Evolutionary conservation across 2,329 filamentous ascomycete genomes (phyloP).

Genomic region (Fusarium chlamydosporum): DNA sequence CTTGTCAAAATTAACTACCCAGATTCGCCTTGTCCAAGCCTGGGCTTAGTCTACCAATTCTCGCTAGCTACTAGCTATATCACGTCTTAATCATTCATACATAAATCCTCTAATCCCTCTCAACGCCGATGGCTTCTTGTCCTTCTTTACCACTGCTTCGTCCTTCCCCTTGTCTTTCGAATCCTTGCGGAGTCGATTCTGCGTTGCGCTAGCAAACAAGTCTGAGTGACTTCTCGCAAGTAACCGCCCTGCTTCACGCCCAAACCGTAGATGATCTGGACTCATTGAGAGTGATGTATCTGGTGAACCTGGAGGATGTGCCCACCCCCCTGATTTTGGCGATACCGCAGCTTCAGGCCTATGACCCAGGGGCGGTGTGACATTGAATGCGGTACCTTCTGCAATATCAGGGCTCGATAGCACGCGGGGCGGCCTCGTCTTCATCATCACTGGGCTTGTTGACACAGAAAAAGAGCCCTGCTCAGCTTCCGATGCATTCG

Average conservation of each 20-base stretch:
- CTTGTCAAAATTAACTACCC: not conserved
- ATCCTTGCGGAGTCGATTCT: slow-evolving; percentile 64
- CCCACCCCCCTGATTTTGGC: slow-evolving; percentile 50
- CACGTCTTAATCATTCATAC: slow-evolving; percentile 42
- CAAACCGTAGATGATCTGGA: slow-evolving; percentile 61
- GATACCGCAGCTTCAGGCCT: slow-evolving; percentile 50
- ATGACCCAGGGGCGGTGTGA: slow-evolving; percentile 60
- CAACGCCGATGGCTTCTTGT: slow-evolving; percentile 57
- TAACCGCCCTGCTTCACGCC: slow-evolving; percentile 57
- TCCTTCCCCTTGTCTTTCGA: slow-evolving; percentile 63
- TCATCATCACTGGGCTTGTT: slow-evolving; percentile 57
- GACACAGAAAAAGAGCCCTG: slow-evolving; percentile 57
- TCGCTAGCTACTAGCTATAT: slow-evolving; percentile 7
- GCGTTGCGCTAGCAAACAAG: slow-evolving; percentile 59
- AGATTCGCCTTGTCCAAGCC: slow-evolving; percentile 6
- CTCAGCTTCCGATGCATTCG: slow-evolving; percentile 48
- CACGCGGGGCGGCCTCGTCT: slow-evolving; percentile 57
- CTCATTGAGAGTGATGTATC: slow-evolving; percentile 54
- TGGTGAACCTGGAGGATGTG: slow-evolving; percentile 58
- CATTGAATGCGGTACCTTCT: slow-evolving; percentile 61
- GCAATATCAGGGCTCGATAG: slow-evolving; percentile 62
- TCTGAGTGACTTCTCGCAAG: slow-evolving; percentile 46
- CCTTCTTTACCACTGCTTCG: slow-evolving; percentile 55
- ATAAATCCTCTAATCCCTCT: slow-evolving; percentile 60
- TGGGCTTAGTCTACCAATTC: slow-evolving; percentile 1